phyloP scores from a whole-genome alignment of 2,329 filamentous ascomycete species.

The Colletotrichum cereale region DNA sequence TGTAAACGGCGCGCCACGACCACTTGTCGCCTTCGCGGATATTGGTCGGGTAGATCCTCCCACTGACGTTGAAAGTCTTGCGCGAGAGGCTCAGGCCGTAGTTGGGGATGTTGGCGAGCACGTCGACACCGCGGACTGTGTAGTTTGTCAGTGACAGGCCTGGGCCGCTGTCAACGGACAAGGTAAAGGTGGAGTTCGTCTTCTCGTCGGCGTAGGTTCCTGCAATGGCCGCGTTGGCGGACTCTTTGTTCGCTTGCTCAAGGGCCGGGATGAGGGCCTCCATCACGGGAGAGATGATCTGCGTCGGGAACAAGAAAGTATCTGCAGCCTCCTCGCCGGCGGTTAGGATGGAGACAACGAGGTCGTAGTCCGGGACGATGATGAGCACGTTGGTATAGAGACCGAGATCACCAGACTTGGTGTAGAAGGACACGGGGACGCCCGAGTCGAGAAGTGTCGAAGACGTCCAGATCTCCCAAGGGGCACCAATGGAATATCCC shows the following conservation, averaged over 20 bases:
- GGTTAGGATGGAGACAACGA: conserved; percentile 54
- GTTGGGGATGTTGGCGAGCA: conserved; percentile 51
- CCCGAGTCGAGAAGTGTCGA: conserved; percentile 47
- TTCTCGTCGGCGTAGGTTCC: conserved; percentile 54
- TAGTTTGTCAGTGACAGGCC: conserved; percentile 55
- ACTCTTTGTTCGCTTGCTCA: conserved; percentile 57
- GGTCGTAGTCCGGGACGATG: conserved; percentile 52
- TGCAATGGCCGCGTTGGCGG: conserved; percentile 49
- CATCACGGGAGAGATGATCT: conserved; percentile 47
- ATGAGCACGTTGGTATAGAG: conserved; percentile 50
- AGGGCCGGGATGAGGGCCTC: conserved; percentile 55
- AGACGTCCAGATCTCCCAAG: conserved; percentile 52
- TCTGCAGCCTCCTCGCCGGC: conserved; percentile 48
- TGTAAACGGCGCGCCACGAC: conserved; percentile 52
- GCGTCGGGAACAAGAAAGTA: conserved; percentile 38
- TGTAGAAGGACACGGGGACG: conserved; percentile 50
- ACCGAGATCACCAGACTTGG: conserved; percentile 50
- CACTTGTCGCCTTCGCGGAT: conserved; percentile 32
- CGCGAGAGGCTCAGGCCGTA: conserved; percentile 39
- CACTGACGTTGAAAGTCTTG: conserved; percentile 25
- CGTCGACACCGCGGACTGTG: conserved; percentile 56
- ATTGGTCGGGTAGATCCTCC: conserved; percentile 32
- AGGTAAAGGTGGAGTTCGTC: conserved; percentile 56
- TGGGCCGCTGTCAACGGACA: conserved; percentile 54
- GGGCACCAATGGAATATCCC: conserved; percentile 52